phyloP scores from a whole-genome alignment of 305 asterid species.

The Euphrasia arctica region DNA sequence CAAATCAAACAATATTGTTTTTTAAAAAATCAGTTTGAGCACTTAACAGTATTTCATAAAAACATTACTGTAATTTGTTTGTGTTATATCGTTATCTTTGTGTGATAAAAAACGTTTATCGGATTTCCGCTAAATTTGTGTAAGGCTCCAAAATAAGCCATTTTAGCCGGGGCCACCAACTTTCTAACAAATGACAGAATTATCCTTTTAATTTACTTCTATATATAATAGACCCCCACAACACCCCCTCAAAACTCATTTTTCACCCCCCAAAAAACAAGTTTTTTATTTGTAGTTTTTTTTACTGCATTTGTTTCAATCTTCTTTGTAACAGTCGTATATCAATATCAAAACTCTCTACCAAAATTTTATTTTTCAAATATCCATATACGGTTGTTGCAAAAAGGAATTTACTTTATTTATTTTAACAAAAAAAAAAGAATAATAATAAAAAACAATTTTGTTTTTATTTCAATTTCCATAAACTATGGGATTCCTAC shows the following conservation, averaged over 20 bases:
- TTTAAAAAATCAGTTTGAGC: too few species aligned
- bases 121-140: neutral
- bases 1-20: too few species aligned
- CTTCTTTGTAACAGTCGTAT: slow-evolving; percentile 43
- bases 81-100: too few species aligned
- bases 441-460: neutral
- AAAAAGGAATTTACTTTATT: slow-evolving; percentile 18
- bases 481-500: slow-evolving; percentile 55
- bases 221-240: slow-evolving; percentile 24
- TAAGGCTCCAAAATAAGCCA: slow-evolving; percentile 30
- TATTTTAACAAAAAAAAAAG: neutral
- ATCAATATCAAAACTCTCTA: slow-evolving; percentile 17
- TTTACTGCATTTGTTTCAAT: neutral
- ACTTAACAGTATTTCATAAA: too few species aligned
- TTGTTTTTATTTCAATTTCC: neutral
- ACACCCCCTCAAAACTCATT: slow-evolving; percentile 4
- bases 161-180: slow-evolving; percentile 27
- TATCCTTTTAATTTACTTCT: slow-evolving; percentile 16
- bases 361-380: neutral
- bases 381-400: slow-evolving; percentile 34
- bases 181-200: neutral
- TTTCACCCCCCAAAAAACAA: neutral
- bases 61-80: too few species aligned
- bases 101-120: neutral
- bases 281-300: neutral